These are phyloP conservation scores for Aspergillus vadensis DNA, from an alignment of 2,329 filamentous ascomycete genomes.

Conservation along the genomic window DNA sequence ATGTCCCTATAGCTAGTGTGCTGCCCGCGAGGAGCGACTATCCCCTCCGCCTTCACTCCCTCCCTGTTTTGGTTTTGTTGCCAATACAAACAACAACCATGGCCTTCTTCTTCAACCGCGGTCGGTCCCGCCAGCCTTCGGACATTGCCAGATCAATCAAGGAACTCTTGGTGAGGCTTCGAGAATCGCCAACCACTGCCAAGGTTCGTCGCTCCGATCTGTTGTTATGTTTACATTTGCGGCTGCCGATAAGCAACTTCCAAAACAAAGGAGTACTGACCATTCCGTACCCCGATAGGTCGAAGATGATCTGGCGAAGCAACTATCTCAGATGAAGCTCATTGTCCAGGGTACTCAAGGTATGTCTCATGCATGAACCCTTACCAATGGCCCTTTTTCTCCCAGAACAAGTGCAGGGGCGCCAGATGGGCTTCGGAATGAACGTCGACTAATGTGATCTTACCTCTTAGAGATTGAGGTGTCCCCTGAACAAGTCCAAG, in stretches of 20 bases:
- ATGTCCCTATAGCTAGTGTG: not conserved
- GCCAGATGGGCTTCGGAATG: not conserved
- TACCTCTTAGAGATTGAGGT: slow-evolving; percentile 71
- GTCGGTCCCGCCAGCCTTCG: slow-evolving; percentile 61
- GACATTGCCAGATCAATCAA: slow-evolving; percentile 66
- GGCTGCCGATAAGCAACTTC: not conserved
- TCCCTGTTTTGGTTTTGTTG: slow-evolving; percentile 10
- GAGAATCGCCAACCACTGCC: slow-evolving; percentile 57
- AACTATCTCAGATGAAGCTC: slow-evolving; percentile 87
- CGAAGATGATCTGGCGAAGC: slow-evolving; percentile 81
- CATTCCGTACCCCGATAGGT: slow-evolving; percentile 55
- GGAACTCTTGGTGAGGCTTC: slow-evolving; percentile 63
- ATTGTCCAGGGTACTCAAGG: slow-evolving; percentile 91
- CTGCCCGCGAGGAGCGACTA: slow-evolving; percentile 4
- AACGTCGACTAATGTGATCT: slow-evolving; percentile 15
- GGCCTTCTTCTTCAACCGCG: slow-evolving; percentile 70
- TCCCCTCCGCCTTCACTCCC: slow-evolving; percentile 13
- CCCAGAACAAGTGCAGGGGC: not conserved
- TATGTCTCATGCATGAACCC: slow-evolving; percentile 38
- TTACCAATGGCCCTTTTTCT: not conserved
- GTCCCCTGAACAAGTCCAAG: slow-evolving; percentile 82
- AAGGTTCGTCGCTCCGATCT: slow-evolving; percentile 51
- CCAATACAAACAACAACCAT: slow-evolving; percentile 46
- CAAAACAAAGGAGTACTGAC: slow-evolving; percentile 22
- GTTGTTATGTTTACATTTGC: not conserved